A percentile compares a stretch with the other conserved stretches of the same genome.
These are phyloP conservation scores for Spirogloea muscicola DNA, from an alignment of 139 green algal species.

Conservation along the genomic window DNA sequence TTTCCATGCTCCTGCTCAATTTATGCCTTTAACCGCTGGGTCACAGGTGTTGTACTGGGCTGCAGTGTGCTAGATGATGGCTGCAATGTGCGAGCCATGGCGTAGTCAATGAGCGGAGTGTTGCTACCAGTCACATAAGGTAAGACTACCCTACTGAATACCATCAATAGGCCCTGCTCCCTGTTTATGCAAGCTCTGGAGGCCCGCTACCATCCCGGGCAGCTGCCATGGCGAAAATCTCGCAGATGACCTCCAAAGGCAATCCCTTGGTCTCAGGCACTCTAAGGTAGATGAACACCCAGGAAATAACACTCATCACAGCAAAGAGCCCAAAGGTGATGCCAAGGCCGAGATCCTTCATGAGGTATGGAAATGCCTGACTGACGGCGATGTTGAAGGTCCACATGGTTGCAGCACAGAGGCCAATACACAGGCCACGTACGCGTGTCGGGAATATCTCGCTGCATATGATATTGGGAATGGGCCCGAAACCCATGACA, in stretches of 20 bases:
- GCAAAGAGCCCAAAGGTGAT: constrained; percentile 9
- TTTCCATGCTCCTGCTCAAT: too few species aligned
- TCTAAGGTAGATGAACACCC: constrained; percentile 24
- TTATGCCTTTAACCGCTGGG: too few species aligned
- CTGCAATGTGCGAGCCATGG: too few species aligned
- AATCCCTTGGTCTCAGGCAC: constrained; percentile 46
- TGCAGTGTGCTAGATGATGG: too few species aligned
- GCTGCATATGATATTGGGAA: constrained; percentile 28
- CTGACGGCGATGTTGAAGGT: constrained; percentile 28
- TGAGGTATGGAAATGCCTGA: constrained; percentile 21
- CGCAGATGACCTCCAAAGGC: constrained; percentile 40
- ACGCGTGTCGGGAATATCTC: constrained; percentile 39
- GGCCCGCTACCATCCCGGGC: not conserved
- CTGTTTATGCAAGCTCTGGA: too few species aligned
- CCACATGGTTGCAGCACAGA: constrained; percentile 16
- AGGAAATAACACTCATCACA: constrained; percentile 8
- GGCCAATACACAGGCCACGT: constrained; percentile 11
- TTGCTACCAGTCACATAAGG: too few species aligned
- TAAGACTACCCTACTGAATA: too few species aligned
- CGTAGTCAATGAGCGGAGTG: too few species aligned
- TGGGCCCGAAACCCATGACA: constrained; percentile 25
- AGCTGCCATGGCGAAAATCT: constrained; percentile 38
- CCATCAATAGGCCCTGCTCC: too few species aligned
- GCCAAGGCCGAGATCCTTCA: not conserved
- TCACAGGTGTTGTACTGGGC: too few species aligned